Evolutionary conservation across 2,329 filamentous ascomycete genomes (phyloP).

Genomic region (Aspergillus calidoustus): DNA sequence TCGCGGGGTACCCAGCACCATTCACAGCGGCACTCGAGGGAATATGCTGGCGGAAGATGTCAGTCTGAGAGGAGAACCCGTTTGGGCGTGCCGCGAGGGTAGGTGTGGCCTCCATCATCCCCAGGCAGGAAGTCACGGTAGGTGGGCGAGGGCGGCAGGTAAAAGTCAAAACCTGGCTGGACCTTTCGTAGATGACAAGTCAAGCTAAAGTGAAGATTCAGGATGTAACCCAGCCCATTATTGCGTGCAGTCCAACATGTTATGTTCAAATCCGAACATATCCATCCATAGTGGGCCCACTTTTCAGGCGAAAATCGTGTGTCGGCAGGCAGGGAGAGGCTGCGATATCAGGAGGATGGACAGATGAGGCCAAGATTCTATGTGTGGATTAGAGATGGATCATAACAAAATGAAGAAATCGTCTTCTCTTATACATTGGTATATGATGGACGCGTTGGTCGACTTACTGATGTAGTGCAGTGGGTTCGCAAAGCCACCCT

Average conservation of each 20-base stretch:
- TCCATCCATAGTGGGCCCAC: slow-evolving; percentile 32
- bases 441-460: neutral
- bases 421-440: neutral
- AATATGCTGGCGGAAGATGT: slow-evolving; percentile 22
- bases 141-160: neutral
- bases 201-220: slow-evolving; percentile 9
- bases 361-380: slow-evolving; percentile 17
- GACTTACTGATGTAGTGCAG: slow-evolving; percentile 20
- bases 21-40: slow-evolving; percentile 14
- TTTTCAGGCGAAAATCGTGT: slow-evolving; percentile 24
- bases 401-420: neutral
- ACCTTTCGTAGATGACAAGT: neutral
- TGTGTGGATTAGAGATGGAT: slow-evolving; percentile 17
- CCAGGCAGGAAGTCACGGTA: slow-evolving; percentile 9
- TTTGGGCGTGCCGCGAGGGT: slow-evolving; percentile 3
- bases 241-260: slow-evolving; percentile 18
- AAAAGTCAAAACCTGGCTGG: neutral
- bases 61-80: slow-evolving; percentile 8
- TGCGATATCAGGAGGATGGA: slow-evolving; percentile 18
- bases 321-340: slow-evolving; percentile 22
- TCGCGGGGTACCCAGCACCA: slow-evolving; percentile 21
- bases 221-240: slow-evolving; percentile 17
- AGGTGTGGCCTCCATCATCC: slow-evolving; percentile 31
- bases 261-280: slow-evolving; percentile 28
- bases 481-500: slow-evolving; percentile 14